phyloP scores from a whole-genome alignment of 176 grass and related monocot genomes.

The Hordeum marinum region DNA sequence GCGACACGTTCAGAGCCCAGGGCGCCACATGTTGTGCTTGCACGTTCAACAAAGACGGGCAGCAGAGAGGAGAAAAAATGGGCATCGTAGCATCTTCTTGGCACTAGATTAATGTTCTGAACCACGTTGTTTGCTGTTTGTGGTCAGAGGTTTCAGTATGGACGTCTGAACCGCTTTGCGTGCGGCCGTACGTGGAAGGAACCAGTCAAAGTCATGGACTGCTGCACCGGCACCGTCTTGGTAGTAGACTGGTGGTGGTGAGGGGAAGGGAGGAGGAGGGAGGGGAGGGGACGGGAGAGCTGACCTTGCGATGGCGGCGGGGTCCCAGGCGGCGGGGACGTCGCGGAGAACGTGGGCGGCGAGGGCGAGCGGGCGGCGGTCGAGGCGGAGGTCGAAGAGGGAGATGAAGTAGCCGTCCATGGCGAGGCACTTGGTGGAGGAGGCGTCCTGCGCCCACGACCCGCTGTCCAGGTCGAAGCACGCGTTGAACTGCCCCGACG shows the following conservation, averaged over 20 bases:
- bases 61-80: no score
- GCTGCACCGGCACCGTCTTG: no score
- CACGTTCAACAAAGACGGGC: slow-evolving; percentile 33
- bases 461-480: slow-evolving; percentile 68
- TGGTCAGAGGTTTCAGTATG: background rate
- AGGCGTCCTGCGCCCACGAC: slow-evolving; percentile 66
- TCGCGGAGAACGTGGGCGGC: slow-evolving; percentile 40
- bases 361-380: slow-evolving; percentile 41
- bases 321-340: slow-evolving; percentile 69
- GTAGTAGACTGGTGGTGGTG: no score
- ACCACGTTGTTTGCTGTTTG: background rate
- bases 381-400: slow-evolving; percentile 75
- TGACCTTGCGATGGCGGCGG: slow-evolving; percentile 66
- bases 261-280: no score
- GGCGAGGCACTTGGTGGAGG: slow-evolving; percentile 68
- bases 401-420: slow-evolving; percentile 96
- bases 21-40: background rate
- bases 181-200: background rate
- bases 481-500: slow-evolving; percentile 77
- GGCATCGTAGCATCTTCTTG: background rate
- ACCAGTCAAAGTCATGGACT: slow-evolving; percentile 11
- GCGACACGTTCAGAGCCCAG: slow-evolving; percentile 18
- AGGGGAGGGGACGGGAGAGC: no score
- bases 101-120: background rate
- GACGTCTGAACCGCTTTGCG: background rate